Percentiles rank a stretch among this genome's conserved stretches.
Evolutionary conservation across 352 stramenopile genomes (phyloP).

Genomic region (Pseudoperonospora humuli): DNA sequence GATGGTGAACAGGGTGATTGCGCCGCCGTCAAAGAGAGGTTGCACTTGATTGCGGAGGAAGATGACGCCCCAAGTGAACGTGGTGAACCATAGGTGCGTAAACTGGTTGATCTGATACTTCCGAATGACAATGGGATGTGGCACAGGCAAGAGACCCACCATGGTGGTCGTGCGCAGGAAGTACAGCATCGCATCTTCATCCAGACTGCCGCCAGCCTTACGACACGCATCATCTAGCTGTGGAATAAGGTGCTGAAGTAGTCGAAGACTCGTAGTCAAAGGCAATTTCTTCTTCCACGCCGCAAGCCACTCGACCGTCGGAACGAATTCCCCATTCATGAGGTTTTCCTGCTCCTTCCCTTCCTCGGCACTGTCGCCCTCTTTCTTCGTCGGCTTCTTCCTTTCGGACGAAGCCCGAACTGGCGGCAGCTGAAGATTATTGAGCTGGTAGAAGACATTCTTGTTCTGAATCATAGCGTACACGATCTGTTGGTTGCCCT

Average conservation of each 20-base stretch:
- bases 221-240: slow-evolving; percentile 72
- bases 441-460: slow-evolving; percentile 89
- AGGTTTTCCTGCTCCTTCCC: slow-evolving; percentile 3
- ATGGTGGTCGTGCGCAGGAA: slow-evolving; percentile 96
- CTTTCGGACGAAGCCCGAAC: slow-evolving; percentile 44
- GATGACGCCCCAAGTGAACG: slow-evolving; percentile 98
- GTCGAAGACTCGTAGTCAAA: slow-evolving; percentile 90
- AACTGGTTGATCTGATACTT: slow-evolving; percentile 99
- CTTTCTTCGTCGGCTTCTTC: slow-evolving; percentile 9
- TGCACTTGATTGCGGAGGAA: slow-evolving; percentile 96
- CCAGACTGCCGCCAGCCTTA: slow-evolving; percentile 79
- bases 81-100: slow-evolving; percentile 98
- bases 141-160: slow-evolving; percentile 95
- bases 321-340: slow-evolving; percentile 59
- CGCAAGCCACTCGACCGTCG: slow-evolving; percentile 91
- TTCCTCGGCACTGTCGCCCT: slow-evolving; percentile 8
- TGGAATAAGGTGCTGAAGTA: slow-evolving; percentile 93
- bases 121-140: slow-evolving; percentile 97
- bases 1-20: slow-evolving; percentile 94
- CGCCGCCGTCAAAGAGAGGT: slow-evolving; percentile 94
- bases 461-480: slow-evolving; percentile 98
- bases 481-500: slow-evolving; percentile 95
- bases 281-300: slow-evolving; percentile 93
- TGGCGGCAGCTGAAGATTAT: slow-evolving; percentile 84
- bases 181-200: slow-evolving; percentile 94